Base-by-base conservation (phyloP, 768 basidiomycete genomes). In the Chalciporus sphaerocephalus region DNA sequence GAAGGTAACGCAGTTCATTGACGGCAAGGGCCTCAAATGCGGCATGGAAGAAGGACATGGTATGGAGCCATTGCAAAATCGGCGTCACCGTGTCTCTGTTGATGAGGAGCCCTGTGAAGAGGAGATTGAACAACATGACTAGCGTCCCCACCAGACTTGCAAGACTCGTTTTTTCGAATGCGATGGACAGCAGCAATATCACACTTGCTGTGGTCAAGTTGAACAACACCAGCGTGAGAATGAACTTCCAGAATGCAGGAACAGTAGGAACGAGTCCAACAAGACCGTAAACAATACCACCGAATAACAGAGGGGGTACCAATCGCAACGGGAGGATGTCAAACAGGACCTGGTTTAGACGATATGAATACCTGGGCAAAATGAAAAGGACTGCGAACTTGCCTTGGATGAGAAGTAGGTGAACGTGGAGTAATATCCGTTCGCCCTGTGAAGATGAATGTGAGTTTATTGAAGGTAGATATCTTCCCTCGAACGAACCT, bases 11-110 rank as follows among this genome's bases (percentile, higher is more conserved):
- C 46, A 99, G 72, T 65, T 99, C 96, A 62, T 98, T 99, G 46
- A 99, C 96, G n/a, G 94, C 84, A 30, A 99, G 76, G 1, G 90
- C 94, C 69, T 99, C 96, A 55, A 93, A 98, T 0, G 91, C 96
- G 18, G 96, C 95, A 69, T 99, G 96, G 84, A 96, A 99, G 76
- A 98, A 98, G 5, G 93, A 96, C 6, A 90, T 60, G 0, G 87
- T 92, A 61, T 93, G 88, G 48, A 99, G 69, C 89, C 92, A 96
- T 47, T 79, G 82, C 40, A 96, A 71, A 28, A 71, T 74, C 0
- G 75, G 74, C 0, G 80, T 74, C 11, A 97, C 80, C 21, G 86
- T 85, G 49, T 93, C 88, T 38, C 92, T 84, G 67, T 98, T 99
- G 69, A 99, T 92, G 50, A 98, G 73, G 45, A 98, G 69, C 5